Conservation (phyloP, 73 alveolate species). For the Paramecium pentaurelia region DNA sequence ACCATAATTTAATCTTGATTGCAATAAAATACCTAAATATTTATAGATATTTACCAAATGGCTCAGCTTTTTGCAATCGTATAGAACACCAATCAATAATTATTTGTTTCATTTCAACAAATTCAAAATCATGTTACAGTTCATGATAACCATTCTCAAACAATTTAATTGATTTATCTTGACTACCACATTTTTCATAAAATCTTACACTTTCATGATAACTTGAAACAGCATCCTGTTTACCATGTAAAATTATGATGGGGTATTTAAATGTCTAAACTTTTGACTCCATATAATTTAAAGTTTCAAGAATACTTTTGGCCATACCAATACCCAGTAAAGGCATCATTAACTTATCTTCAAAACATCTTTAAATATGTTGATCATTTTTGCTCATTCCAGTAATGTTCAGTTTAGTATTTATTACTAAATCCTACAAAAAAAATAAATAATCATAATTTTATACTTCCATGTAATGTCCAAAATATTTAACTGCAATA, state of each 20-base stretch:
- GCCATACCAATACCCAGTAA: conserved; percentile 51
- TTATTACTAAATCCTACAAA: conserved; percentile 35
- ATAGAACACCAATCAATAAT: neutral
- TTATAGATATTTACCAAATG: neutral
- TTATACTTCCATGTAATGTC: conserved; percentile 47
- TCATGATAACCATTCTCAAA: conserved; percentile 49
- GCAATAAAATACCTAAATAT: neutral
- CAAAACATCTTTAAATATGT: conserved; percentile 41
- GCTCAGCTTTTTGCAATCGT: neutral
- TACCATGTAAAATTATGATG: conserved; percentile 42
- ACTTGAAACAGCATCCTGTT: conserved; percentile 31
- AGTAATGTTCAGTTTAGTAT: conserved; percentile 44
- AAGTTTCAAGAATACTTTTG: conserved; percentile 40
- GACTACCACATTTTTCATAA: conserved; percentile 35
- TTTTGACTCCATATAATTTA: neutral
- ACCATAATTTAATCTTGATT: neutral
- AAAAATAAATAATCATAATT: neutral
- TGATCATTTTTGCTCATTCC: conserved; percentile 49
- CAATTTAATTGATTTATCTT: conserved; percentile 48
- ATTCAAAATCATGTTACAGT: conserved; percentile 31
- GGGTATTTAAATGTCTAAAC: neutral
- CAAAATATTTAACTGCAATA: conserved; percentile 29
- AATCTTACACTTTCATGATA: conserved; percentile 13
- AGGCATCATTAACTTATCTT: conserved; percentile 56
- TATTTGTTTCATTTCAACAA: conserved; percentile 18